Evolutionary conservation across 2,329 filamentous ascomycete genomes (phyloP), one percentile per base, ranked within the genome.

Genomic region (Colletotrichum lini): DNA sequence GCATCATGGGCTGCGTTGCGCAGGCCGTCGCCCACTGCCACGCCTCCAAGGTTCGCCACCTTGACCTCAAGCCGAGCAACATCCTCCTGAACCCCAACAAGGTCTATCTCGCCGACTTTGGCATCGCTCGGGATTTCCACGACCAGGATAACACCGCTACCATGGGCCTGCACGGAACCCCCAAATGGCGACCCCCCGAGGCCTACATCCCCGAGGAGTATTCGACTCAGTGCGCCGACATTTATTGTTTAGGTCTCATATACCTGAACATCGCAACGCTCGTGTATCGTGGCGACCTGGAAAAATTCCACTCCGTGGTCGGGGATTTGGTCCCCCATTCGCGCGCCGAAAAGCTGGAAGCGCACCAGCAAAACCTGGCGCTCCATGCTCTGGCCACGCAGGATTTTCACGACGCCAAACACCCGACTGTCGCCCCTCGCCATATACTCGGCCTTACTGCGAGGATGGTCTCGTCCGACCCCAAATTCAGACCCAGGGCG

Each of bases 101-200:
- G 10, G 84, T 87, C 10, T 86, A 86, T 68, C 78, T 86, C 16
- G 83, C 84, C 26, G 85, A 87, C 74, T 87, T 87, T 77, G 85
- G 84, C 45, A 85, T 87, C 30, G 84, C 85, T 15, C 79, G 81
- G 62, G 84, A 87, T 59, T 83, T 87, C 16, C 82, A 81, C 59
- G 82, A 81, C 52, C 80, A 81, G 30, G 84, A 86, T 12, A 80
- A 84, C 59, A 86, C 83, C 8, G 84, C 81, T 65, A 86, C 84
- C 0, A 80, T 82, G 40, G 82, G 82, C 0, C 67, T 77, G 12
- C 81, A 82, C 4, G 83, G 83, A 1, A 85, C 85, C 0, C 79
- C 80, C 21, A 84, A 80, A 58, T 87, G 84, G 84, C 80, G 81
- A 13, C 84, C 84, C 0, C 85, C 85, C 0, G 85, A 87, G 72